These are phyloP conservation scores for Myrica gale DNA, from an alignment of 306 rosid genomes.

Conservation along the genomic window DNA sequence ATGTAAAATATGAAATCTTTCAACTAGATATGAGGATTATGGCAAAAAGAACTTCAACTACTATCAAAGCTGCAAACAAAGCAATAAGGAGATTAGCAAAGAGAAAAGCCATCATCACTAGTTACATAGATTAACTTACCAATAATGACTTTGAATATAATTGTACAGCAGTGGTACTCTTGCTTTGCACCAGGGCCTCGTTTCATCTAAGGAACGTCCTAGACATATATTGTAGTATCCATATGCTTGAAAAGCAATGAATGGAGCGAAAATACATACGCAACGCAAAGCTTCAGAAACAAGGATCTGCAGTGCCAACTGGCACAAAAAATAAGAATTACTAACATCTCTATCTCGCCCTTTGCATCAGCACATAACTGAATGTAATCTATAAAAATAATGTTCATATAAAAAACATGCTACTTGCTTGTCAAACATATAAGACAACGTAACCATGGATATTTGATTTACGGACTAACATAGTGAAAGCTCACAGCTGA, in stretches of 20 bases:
- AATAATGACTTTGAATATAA: constrained; percentile 83
- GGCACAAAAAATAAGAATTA: constrained; percentile 27
- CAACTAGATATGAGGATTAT: background rate
- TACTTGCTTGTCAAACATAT: background rate
- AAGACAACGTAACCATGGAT: background rate
- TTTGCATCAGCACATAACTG: constrained; percentile 2
- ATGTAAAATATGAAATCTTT: background rate
- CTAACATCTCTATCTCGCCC: constrained; percentile 9
- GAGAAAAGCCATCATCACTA: constrained; percentile 13
- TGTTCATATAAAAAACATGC: too few relatives aligned
- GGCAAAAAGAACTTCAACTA: background rate
- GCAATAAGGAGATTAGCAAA: background rate
- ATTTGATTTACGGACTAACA: background rate
- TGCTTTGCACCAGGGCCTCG: constrained; percentile 94
- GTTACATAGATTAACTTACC: constrained; percentile 51
- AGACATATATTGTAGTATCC: constrained; percentile 75
- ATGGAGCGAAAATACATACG: constrained; percentile 66
- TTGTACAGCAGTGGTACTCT: constrained; percentile 75
- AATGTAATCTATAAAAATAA: background rate
- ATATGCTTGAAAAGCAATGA: constrained; percentile 78
- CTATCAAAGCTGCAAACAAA: background rate
- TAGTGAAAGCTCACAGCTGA: background rate
- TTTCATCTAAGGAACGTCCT: constrained; percentile 50
- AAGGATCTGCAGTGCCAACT: constrained; percentile 67
- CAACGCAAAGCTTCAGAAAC: constrained; percentile 59